These are phyloP conservation scores for Cochlearia excelsa DNA, from an alignment of 345 rosid genomes.

Conservation along the genomic window DNA sequence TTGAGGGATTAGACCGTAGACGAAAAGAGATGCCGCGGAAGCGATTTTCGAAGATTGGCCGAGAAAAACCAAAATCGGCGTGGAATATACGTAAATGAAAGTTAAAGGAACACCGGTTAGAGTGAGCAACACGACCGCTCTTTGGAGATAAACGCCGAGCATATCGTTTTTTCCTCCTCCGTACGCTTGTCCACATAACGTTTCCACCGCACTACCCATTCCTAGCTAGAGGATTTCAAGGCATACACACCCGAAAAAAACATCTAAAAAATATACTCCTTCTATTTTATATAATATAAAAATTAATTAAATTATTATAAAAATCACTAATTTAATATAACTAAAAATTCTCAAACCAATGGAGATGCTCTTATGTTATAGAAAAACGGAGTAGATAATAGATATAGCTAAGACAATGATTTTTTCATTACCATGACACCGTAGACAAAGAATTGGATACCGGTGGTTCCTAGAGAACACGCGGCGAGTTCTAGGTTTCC, in stretches of 20 bases:
- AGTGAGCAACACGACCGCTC: conserved; percentile 52
- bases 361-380: too few species aligned
- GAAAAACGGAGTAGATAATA: too few species aligned
- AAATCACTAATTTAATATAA: neutral
- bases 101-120: conserved; percentile 46
- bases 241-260: too few species aligned
- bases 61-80: conserved; percentile 44
- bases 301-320: too few species aligned
- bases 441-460: conserved; percentile 49
- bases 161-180: conserved; percentile 52
- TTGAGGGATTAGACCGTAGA: conserved; percentile 59
- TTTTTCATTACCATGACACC: conserved; percentile 32
- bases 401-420: neutral
- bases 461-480: conserved; percentile 63
- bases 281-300: too few species aligned
- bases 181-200: conserved; percentile 68
- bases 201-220: conserved; percentile 77
- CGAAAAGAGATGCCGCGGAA: conserved; percentile 52
- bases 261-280: too few species aligned
- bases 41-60: conserved; percentile 55
- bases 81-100: conserved; percentile 47
- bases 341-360: too few species aligned
- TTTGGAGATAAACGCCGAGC: conserved; percentile 61
- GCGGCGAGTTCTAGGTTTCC: conserved; percentile 63
- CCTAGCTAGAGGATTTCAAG: conserved; percentile 32